phyloP scores from a whole-genome alignment of 805 yeast genomes.

The Candida parachauliodes region DNA sequence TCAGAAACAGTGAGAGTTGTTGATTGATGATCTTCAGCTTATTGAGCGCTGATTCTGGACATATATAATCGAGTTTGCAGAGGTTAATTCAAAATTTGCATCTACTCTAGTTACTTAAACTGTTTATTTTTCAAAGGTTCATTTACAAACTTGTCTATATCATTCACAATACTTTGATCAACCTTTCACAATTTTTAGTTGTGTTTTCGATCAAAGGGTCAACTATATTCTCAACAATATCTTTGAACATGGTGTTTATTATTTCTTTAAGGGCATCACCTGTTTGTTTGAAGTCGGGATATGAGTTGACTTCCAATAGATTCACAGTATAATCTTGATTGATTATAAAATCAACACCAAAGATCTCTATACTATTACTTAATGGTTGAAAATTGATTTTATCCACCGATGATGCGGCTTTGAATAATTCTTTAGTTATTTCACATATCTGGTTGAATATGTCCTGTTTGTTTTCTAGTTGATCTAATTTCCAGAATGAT shows the following conservation, averaged over 20 bases:
- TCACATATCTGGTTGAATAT: conserved; percentile 56
- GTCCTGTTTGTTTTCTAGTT: conserved; percentile 33
- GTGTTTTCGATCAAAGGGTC: conserved; percentile 42
- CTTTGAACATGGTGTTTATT: conserved; percentile 64
- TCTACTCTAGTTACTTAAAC: too few species aligned
- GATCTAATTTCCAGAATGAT: conserved; percentile 57
- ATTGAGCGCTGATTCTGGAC: too few species aligned
- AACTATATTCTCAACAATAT: conserved; percentile 47
- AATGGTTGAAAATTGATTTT: conserved; percentile 82
- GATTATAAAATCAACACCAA: conserved; percentile 85
- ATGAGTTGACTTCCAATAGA: conserved; percentile 83
- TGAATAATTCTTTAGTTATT: conserved; percentile 66
- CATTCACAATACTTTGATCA: conserved; percentile 42
- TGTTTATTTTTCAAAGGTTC: too few species aligned
- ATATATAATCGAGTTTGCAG: too few species aligned
- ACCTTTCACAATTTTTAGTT: conserved; percentile 10
- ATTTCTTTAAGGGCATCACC: conserved; percentile 69
- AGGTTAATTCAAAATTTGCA: too few species aligned
- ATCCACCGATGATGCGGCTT: conserved; percentile 79
- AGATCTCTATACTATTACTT: conserved; percentile 77
- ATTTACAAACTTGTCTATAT: too few species aligned
- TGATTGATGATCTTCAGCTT: too few species aligned
- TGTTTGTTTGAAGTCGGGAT: conserved; percentile 96
- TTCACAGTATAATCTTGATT: conserved; percentile 51
- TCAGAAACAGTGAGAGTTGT: too few species aligned